Evolutionary conservation across 352 stramenopile genomes (phyloP).

Genomic region (Globisporangium nagaii): DNA sequence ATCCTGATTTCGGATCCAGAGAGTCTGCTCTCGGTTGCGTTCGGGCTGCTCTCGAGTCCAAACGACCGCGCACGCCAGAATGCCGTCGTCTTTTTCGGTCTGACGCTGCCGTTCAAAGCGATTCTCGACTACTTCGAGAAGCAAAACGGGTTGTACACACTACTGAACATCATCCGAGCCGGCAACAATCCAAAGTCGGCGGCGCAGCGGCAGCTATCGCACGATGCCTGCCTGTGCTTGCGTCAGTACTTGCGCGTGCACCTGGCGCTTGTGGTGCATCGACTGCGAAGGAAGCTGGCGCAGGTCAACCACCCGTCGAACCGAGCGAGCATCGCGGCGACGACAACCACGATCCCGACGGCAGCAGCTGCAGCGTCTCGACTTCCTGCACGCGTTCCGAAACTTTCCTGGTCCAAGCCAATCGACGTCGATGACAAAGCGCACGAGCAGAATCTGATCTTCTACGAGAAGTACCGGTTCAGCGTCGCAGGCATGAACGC

Average conservation of each 20-base stretch:
- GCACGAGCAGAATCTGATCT: constrained; percentile 75
- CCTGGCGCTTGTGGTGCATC: constrained; percentile 66
- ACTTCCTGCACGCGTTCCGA: constrained; percentile 62
- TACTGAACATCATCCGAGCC: constrained; percentile 82
- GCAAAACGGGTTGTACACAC: constrained; percentile 74
- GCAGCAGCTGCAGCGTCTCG: constrained; percentile 45
- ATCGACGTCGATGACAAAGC: constrained; percentile 84
- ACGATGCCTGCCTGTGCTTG: constrained; percentile 80
- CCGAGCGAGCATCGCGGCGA: constrained; percentile 12
- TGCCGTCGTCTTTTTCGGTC: constrained; percentile 77
- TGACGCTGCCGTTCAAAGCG: constrained; percentile 73
- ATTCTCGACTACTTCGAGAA: constrained; percentile 85
- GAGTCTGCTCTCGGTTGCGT: constrained; percentile 54
- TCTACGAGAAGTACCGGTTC: constrained; percentile 83
- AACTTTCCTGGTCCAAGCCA: constrained; percentile 68
- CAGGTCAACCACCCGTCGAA: constrained; percentile 59
- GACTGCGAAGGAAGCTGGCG: constrained; percentile 53
- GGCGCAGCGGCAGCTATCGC: constrained; percentile 71
- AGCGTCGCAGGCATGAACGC: constrained; percentile 42
- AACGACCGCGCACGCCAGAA: constrained; percentile 81
- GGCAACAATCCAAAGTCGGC: constrained; percentile 72
- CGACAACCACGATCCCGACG: constrained; percentile 39
- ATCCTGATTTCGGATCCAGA: constrained; percentile 53
- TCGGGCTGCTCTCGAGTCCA: constrained; percentile 59
- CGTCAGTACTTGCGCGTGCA: constrained; percentile 83